A percentile compares a stretch with the other conserved stretches of the same genome.
These are phyloP conservation scores for Neostapfia colusana DNA, from an alignment of 176 grass and related monocot species.

Conservation along the genomic window DNA sequence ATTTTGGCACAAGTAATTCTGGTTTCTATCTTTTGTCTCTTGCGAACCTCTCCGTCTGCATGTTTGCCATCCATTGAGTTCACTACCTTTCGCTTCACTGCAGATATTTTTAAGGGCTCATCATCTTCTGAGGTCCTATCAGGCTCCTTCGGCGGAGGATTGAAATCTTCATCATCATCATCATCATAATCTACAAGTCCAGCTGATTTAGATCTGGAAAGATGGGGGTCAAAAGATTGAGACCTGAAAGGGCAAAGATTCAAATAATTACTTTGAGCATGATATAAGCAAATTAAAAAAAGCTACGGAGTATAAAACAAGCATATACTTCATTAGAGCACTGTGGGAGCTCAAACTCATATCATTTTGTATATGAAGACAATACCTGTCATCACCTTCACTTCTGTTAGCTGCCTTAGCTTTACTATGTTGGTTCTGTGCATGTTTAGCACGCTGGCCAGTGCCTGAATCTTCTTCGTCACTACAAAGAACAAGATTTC, in stretches of 20 bases:
- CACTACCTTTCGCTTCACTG: slow-evolving; percentile 52
- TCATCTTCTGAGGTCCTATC: slow-evolving; percentile 59
- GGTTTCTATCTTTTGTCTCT: slow-evolving; percentile 69
- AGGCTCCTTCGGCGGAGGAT: slow-evolving; percentile 82
- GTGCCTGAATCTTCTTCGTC: slow-evolving; percentile 96
- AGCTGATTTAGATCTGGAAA: slow-evolving; percentile 64
- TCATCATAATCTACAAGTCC: slow-evolving; percentile 96
- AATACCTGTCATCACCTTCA: slow-evolving; percentile 69
- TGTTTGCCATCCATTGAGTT: slow-evolving; percentile 50
- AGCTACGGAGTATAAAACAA: slow-evolving; percentile 7
- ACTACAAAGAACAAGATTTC: slow-evolving; percentile 51
- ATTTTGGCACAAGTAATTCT: slow-evolving; percentile 57
- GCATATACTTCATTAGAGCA: slow-evolving; percentile 2
- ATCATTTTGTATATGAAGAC: slow-evolving; percentile 9
- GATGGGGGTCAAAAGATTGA: slow-evolving; percentile 22
- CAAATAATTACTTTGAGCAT: slow-evolving; percentile 19
- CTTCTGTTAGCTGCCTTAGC: slow-evolving; percentile 67
- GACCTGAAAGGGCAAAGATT: slow-evolving; percentile 43
- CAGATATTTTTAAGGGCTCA: slow-evolving; percentile 54
- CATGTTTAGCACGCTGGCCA: slow-evolving; percentile 44
- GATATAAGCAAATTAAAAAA: slow-evolving; percentile 24
- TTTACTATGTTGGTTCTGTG: slow-evolving; percentile 44
- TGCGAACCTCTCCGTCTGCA: slow-evolving; percentile 42
- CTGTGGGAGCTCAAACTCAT: slow-evolving; percentile 3
- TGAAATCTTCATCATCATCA: slow-evolving; percentile 87